Base-by-base conservation (phyloP, 192 early-diverging fungal genomes). In the Paraglomus occultum region DNA sequence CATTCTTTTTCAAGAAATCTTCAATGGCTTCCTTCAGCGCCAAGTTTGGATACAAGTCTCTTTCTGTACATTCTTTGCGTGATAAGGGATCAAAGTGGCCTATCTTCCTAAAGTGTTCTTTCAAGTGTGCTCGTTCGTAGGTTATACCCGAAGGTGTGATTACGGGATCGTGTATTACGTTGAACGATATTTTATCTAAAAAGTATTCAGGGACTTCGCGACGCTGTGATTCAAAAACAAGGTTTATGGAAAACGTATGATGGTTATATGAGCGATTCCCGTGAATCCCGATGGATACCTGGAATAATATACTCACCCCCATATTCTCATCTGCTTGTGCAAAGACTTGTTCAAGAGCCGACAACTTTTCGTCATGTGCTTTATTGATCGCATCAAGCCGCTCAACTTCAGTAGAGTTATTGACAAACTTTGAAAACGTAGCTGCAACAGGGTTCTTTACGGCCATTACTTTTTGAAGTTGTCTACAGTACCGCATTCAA, bases 41-140 rank as follows among this genome's bases (percentile, higher is more conserved):
- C 20, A 88, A 78, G 66, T 95, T 95, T 1, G 92, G 90, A 8
- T 91, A 71, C 7, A 94, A 53, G 48, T 93, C 86, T 6, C 59
- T 75, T 62, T 91, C 90, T 0, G 81, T 82, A 60, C 92, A 79
- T 2, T 87, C 84, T 54, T 79, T 76, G 44, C 90, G 77, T 7
- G 89, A 83, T 10, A 94, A 74, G 1, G 93, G 93, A 79, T 95
- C 93, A 80, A 90, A 93, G 48, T 84, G 72, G n/a, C 93, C 91
- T 74, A 92, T 92, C 62, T 88, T 83, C 57, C 78, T 72, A 51
- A 95, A 83, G 69, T 95, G 92, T 48, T 90, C 81, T 39, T 86
- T 65, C n/a, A 95, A 79, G 23, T 89, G 86, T 11, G 78, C 70
- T 39, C 91, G 85, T 71, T 94, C 93, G 71, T 93, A 95, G 4